phyloP scores from a whole-genome alignment of 2,329 filamentous ascomycete genomes.

The Neopestalotiopsis sp. region DNA sequence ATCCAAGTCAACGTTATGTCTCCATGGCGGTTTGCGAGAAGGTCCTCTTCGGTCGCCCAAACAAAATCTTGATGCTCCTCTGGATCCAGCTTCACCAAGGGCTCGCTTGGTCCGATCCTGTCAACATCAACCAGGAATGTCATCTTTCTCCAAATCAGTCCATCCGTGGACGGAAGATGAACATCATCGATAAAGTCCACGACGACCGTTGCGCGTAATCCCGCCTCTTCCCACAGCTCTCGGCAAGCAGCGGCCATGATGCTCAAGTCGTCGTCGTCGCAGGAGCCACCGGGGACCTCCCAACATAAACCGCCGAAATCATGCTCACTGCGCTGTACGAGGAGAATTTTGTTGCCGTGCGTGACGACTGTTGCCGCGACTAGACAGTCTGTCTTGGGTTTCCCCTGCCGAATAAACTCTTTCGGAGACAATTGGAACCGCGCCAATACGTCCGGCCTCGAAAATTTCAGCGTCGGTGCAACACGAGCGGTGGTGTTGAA shows the following conservation, averaged over 20 bases:
- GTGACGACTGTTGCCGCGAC: conserved; percentile 41
- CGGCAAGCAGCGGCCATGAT: conserved; percentile 50
- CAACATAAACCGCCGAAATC: conserved; percentile 51
- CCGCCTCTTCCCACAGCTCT: conserved; percentile 48
- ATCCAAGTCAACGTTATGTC: conserved; percentile 23
- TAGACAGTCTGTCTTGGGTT: conserved; percentile 6
- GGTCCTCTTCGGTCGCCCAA: conserved; percentile 22
- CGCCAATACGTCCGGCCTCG: conserved; percentile 15
- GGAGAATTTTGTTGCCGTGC: conserved; percentile 41
- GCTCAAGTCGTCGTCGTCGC: conserved; percentile 45
- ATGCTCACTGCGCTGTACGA: conserved; percentile 50
- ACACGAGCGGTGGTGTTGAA: neutral
- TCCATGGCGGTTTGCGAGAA: conserved; percentile 15
- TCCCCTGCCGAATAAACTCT: conserved; percentile 19
- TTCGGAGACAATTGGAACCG: conserved; percentile 20
- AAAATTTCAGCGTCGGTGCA: neutral
- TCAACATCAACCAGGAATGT: conserved; percentile 23
- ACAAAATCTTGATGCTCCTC: conserved; percentile 25
- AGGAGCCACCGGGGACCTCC: conserved; percentile 56
- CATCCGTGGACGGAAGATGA: conserved; percentile 37
- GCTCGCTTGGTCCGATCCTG: neutral
- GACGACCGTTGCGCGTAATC: conserved; percentile 25
- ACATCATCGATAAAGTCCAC: conserved; percentile 42
- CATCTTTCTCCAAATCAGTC: conserved; percentile 20
- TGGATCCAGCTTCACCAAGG: conserved; percentile 22